phyloP scores from a whole-genome alignment of 2,329 filamentous ascomycete species.

The Nemania sp. region DNA sequence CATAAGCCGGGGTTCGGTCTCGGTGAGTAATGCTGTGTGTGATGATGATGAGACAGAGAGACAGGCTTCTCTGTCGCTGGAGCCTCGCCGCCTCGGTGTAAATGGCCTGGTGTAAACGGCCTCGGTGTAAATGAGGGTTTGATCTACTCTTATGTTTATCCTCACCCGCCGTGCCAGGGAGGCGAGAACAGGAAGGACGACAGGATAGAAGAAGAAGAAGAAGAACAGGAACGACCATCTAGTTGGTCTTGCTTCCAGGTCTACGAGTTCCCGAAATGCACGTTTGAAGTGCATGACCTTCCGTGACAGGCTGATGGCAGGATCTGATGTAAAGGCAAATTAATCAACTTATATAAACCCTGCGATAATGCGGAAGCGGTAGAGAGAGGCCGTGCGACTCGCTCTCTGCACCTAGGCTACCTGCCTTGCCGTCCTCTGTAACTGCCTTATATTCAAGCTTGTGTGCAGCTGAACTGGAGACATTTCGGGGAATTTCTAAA shows the following conservation, averaged over 20 bases:
- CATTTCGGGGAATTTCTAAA: constrained; percentile 2
- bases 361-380: constrained; percentile 15
- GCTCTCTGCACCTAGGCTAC: not conserved
- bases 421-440: not conserved
- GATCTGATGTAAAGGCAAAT: constrained; percentile 3
- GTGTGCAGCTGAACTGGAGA: constrained; percentile 15
- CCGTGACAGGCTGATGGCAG: constrained; percentile 1
- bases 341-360: not conserved
- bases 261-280: not conserved
- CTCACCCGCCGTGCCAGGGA: not conserved
- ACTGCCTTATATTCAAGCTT: constrained; percentile 1
- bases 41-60: constrained; percentile 5
- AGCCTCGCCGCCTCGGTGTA: not conserved
- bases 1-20: not conserved
- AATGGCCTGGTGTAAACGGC: constrained; percentile 1
- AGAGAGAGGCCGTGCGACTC: not conserved
- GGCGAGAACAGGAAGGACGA: not conserved
- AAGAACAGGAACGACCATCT: too few species aligned
- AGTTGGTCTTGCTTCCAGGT: constrained; percentile 20
- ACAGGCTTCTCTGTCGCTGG: not conserved
- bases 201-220: not conserved
- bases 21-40: not conserved
- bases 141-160: not conserved
- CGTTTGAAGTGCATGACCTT: constrained; percentile 15
- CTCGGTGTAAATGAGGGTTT: not conserved